Evolutionary conservation across 139 green algal species (phyloP), one percentile per base, ranked within the genome.

Genomic region (Dunaliella primolecta): DNA sequence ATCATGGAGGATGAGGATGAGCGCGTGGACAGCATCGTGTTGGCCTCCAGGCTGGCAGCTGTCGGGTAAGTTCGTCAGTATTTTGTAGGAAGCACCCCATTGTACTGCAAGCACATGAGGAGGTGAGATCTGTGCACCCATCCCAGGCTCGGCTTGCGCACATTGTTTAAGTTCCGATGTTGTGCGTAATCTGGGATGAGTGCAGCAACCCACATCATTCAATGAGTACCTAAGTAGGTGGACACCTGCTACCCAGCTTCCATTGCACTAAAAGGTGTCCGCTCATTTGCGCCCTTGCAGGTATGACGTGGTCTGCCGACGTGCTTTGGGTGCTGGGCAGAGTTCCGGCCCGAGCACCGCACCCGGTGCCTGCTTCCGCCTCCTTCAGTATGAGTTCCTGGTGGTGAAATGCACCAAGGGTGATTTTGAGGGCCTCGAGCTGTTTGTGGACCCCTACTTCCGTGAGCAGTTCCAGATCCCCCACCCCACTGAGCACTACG

Each of bases 301-400:
- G 46, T 64, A 64, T n/a, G 23, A 70, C 46, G 37, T 75, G 37
- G 27, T 24, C 3, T 38, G 36, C n/a, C 55, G 80, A 3, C 24
- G 3, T 23, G 80, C 80, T 3, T 36, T 75, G 3, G 55, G 80
- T 27, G 81, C n/a, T 24, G 81, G 64, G 2, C 11, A 29, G 2
- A 80, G 75, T 11, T 11, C 75, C 27, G 75, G 75, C 11, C 11
- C 75, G 1, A 80, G 33, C 11, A 27, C 75, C 20, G 75, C 36
- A 25, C 31, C 38, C 20, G 46, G 77, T 27, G 37, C 80, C 27
- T 87, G 84, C 84, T 87, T 87, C 78, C 79, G 84, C 25, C 84
- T 85, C 71, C 83, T 89, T 27, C 83, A 83, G 2, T 83, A 89
- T 84, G 86, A 90, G 57, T 90, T 83, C 57, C 72, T 90, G 27